Percentiles rank a stretch among this genome's conserved stretches.
Evolutionary conservation across 108 stramenopile species (phyloP).

Genomic region (Mayamaea pseudoterrestris): DNA sequence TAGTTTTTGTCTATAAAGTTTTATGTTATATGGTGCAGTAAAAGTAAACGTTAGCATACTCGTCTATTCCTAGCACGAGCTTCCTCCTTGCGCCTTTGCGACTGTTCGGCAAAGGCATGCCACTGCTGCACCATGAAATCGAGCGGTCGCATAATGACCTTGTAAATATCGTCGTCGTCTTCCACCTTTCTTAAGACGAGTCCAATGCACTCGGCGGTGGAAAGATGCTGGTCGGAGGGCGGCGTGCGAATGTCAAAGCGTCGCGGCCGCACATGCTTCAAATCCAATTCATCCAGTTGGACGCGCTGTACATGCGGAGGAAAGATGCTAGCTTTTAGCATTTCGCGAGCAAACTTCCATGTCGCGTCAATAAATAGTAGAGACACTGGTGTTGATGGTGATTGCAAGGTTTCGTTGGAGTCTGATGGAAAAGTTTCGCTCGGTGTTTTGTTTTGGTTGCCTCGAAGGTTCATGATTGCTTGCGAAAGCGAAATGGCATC

Average conservation of each 20-base stretch:
- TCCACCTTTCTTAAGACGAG: slow-evolving; percentile 45
- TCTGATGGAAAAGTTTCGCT: too few species aligned
- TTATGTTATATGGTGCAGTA: too few species aligned
- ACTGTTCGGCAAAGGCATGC: slow-evolving; percentile 22
- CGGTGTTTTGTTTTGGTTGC: too few species aligned
- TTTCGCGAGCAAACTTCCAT: slow-evolving; percentile 73
- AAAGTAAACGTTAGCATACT: too few species aligned
- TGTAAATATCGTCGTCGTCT: slow-evolving; percentile 20
- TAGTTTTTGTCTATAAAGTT: too few species aligned
- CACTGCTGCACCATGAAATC: slow-evolving; percentile 60
- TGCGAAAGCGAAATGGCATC: slow-evolving; percentile 12
- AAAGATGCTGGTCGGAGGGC: slow-evolving; percentile 39
- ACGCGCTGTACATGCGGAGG: slow-evolving; percentile 42
- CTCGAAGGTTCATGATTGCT: too few species aligned
- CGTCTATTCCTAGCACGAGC: too few species aligned
- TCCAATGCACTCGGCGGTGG: slow-evolving; percentile 65
- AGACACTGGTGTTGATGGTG: slow-evolving; percentile 23
- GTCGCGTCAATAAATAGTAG: slow-evolving; percentile 65
- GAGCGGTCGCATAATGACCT: slow-evolving; percentile 41
- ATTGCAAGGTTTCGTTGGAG: too few species aligned
- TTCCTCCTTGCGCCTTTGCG: too few species aligned
- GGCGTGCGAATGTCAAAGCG: slow-evolving; percentile 52
- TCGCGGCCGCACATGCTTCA: neutral
- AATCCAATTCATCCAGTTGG: slow-evolving; percentile 13
- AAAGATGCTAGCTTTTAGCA: slow-evolving; percentile 47